Conservation (phyloP, 306 rosid species). For the Canavalia gladiata region DNA sequence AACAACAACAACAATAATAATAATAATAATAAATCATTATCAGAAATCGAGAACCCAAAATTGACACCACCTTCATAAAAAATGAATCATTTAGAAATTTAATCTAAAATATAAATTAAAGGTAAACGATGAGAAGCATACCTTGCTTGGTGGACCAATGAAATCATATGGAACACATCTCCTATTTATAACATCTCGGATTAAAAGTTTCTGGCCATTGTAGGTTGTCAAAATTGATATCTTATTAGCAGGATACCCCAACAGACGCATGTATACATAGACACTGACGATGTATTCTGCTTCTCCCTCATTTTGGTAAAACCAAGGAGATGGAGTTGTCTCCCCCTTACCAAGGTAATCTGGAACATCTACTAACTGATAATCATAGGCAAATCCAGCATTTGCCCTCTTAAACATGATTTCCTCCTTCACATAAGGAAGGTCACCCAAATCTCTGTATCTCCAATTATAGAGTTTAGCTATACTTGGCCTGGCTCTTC, state of each 20-base stretch:
- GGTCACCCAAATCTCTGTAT: conserved; percentile 97
- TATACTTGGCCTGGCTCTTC: conserved; percentile 96
- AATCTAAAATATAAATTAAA: conserved; percentile 33
- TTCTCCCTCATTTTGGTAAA: conserved; percentile 97
- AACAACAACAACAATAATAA: background rate
- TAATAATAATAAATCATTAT: background rate
- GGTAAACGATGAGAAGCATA: conserved; percentile 39
- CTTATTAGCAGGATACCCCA: conserved; percentile 96
- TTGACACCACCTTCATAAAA: conserved; percentile 13
- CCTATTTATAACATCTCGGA: conserved; percentile 91
- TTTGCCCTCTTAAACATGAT: conserved; percentile 75
- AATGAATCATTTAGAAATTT: conserved; percentile 31
- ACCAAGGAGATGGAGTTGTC: conserved; percentile 98
- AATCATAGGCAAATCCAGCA: conserved; percentile 96
- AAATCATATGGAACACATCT: conserved; percentile 91
- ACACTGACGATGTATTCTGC: conserved; percentile 97
- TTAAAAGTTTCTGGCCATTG: conserved; percentile 98
- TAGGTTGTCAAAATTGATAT: conserved; percentile 98
- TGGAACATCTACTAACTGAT: conserved; percentile 94
- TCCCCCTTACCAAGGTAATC: conserved; percentile 95
- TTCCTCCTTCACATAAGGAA: conserved; percentile 77
- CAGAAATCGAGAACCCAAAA: conserved; percentile 12
- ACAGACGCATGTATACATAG: conserved; percentile 90
- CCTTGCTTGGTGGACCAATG: conserved; percentile 99
- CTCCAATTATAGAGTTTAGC: conserved; percentile 97